Evolutionary conservation across 2,329 filamentous ascomycete species (phyloP).

Genomic region (Amesomyces nigricolor): DNA sequence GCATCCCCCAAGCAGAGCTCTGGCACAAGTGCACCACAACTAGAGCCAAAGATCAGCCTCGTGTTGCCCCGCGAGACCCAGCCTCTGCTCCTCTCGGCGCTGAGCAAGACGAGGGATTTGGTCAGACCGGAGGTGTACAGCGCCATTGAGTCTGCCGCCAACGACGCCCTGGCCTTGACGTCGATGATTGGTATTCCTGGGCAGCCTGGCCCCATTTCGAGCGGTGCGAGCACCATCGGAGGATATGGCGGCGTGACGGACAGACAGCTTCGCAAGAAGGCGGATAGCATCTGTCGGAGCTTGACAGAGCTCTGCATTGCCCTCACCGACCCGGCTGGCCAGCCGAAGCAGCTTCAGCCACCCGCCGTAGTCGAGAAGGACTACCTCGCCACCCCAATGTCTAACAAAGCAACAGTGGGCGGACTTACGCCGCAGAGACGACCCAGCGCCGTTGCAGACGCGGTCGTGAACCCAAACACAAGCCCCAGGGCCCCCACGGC

Average conservation of each 20-base stretch:
- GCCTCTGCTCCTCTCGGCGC: constrained; percentile 72
- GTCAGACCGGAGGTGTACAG: constrained; percentile 68
- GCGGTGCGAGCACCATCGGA: constrained; percentile 59
- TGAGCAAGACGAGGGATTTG: constrained; percentile 69
- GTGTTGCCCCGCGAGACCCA: constrained; percentile 55
- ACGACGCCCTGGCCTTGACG: constrained; percentile 74
- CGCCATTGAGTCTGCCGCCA: constrained; percentile 72
- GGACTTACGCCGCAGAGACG: constrained; percentile 35
- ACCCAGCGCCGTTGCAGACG: constrained; percentile 39
- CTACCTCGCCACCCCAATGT: constrained; percentile 17
- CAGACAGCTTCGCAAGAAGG: constrained; percentile 80
- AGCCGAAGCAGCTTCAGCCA: constrained; percentile 32
- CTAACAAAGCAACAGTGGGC: constrained; percentile 14
- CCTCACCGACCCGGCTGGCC: constrained; percentile 56
- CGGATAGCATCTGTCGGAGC: constrained; percentile 86
- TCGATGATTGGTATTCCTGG: constrained; percentile 70
- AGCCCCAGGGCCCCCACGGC: constrained; percentile 43
- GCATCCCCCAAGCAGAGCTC: constrained; percentile 69
- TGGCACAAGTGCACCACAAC: constrained; percentile 31
- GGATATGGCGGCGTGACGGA: constrained; percentile 54
- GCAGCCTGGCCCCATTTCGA: constrained; percentile 62
- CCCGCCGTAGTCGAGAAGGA: constrained; percentile 25
- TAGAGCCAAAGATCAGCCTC: constrained; percentile 35
- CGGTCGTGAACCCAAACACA: constrained; percentile 31
- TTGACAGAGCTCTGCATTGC: constrained; percentile 89